These are phyloP conservation scores for Malassezia dermatis DNA, from an alignment of 1,284 basidiomycete species.

Conservation along the genomic window DNA sequence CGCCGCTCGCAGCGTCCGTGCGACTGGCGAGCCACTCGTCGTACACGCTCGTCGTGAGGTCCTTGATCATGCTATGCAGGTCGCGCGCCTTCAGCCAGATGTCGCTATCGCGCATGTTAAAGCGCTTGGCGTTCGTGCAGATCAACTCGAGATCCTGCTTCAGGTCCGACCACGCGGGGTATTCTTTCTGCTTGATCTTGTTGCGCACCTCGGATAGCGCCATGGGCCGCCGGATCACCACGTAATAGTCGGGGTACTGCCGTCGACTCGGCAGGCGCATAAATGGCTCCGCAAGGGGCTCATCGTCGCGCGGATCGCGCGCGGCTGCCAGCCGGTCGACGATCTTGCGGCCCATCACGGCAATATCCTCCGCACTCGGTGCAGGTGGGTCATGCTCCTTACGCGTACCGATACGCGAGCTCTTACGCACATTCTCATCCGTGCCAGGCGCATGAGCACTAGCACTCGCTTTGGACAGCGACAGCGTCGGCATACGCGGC, in stretches of 20 bases:
- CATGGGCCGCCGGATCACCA: constrained; percentile 70
- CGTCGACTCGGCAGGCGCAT: constrained; percentile 64
- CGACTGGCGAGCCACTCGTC: constrained; percentile 4
- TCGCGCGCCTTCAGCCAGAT: constrained; percentile 74
- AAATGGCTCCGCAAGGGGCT: constrained; percentile 61
- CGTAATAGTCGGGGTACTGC: constrained; percentile 84
- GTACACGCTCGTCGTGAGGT: constrained; percentile 3
- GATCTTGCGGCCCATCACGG: constrained; percentile 8
- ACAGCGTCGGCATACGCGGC: background rate
- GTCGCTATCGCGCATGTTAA: constrained; percentile 73
- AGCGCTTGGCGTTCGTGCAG: constrained; percentile 78
- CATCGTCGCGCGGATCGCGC: constrained; percentile 23
- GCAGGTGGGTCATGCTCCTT: background rate
- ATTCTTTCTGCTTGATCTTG: constrained; percentile 59
- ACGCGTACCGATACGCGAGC: constrained; percentile 4
- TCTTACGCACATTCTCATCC: constrained; percentile 8
- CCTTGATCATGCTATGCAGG: constrained; percentile 50
- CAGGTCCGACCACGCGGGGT: constrained; percentile 61
- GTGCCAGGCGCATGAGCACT: background rate
- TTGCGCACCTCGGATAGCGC: constrained; percentile 68
- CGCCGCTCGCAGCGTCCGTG: background rate
- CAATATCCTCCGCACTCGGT: constrained; percentile 4
- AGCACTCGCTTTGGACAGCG: background rate
- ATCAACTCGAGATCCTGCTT: constrained; percentile 72
- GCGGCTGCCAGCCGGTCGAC: constrained; percentile 25